Evolutionary conservation across 2,329 filamentous ascomycete species (phyloP).

Genomic region (Thermothelomyces thermophilus): DNA sequence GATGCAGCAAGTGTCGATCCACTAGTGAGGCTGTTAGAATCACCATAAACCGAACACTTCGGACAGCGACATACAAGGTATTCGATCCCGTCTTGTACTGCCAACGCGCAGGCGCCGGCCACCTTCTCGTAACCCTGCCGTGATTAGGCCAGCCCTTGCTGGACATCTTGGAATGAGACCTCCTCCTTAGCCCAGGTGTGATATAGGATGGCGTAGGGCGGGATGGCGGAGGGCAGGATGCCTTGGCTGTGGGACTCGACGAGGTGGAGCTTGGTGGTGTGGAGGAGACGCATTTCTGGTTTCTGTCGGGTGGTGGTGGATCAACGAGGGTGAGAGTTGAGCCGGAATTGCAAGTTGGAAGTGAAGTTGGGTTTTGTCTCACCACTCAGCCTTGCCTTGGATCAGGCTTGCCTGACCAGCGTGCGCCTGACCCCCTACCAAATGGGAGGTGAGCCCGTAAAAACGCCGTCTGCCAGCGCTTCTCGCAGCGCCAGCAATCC

Average conservation of each 20-base stretch:
- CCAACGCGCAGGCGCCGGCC: slow-evolving; percentile 1
- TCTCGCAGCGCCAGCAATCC: slow-evolving; percentile 1
- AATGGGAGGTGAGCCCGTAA: background rate
- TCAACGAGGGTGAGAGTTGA: slow-evolving; percentile 1
- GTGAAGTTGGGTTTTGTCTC: slow-evolving; percentile 1
- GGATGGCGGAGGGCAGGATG: slow-evolving; percentile 17
- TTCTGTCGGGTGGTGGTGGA: slow-evolving; percentile 2
- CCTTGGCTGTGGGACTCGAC: slow-evolving; percentile 3
- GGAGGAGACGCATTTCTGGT: slow-evolving; percentile 9
- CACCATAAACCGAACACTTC: background rate
- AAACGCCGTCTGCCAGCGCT: background rate
- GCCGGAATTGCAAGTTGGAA: background rate
- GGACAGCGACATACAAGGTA: slow-evolving; percentile 12
- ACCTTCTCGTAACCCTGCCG: slow-evolving; percentile 4
- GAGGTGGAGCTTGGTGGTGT: slow-evolving; percentile 1
- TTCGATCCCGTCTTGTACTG: slow-evolving; percentile 9
- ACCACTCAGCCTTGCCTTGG: background rate
- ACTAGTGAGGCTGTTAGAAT: background rate
- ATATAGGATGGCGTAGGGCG: slow-evolving; percentile 23
- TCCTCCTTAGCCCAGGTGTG: slow-evolving; percentile 16
- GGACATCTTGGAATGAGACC: slow-evolving; percentile 14
- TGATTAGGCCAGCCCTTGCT: slow-evolving; percentile 2
- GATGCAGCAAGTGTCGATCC: slow-evolving; percentile 18
- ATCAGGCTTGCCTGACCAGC: background rate
- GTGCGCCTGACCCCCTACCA: background rate